These are phyloP conservation scores for Biscutella laevigata DNA, from an alignment of 441 rosid species.

Conservation along the genomic window DNA sequence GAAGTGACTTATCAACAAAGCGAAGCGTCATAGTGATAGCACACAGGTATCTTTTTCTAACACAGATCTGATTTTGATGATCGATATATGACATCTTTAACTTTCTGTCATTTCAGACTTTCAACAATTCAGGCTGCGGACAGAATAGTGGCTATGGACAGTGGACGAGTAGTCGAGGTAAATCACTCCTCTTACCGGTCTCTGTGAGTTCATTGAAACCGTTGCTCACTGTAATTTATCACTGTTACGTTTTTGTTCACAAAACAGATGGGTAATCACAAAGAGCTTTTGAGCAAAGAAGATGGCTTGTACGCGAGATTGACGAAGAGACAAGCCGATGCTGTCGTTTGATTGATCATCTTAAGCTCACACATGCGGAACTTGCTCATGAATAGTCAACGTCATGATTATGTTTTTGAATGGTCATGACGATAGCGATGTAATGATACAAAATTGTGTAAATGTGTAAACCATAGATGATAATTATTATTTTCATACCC, in stretches of 20 bases:
- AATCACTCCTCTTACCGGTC: not conserved
- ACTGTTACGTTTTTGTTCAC: not conserved
- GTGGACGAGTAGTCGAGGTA: constrained; percentile 78
- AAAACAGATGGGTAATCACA: constrained; percentile 68
- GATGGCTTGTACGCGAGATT: constrained; percentile 72
- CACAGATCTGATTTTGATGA: not conserved
- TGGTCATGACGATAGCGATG: constrained; percentile 13
- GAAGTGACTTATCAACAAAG: constrained; percentile 44
- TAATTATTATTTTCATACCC: not conserved
- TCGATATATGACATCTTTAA: constrained; percentile 13
- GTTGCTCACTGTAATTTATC: not conserved
- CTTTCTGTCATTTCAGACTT: constrained; percentile 41
- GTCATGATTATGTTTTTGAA: constrained; percentile 27
- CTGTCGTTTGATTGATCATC: constrained; percentile 44
- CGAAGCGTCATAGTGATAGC: constrained; percentile 85
- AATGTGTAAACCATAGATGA: constrained; percentile 6
- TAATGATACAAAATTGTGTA: constrained; percentile 13
- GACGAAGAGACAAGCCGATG: constrained; percentile 79
- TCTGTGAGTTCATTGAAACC: not conserved
- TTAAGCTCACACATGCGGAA: not conserved
- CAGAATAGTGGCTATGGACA: constrained; percentile 76
- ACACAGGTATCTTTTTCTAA: constrained; percentile 44
- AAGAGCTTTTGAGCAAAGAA: constrained; percentile 61
- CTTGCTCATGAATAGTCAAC: constrained; percentile 15
- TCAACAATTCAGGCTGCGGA: constrained; percentile 90